Conservation (phyloP, 495 filamentous ascomycete species). For the Filosporella fistucella region DNA sequence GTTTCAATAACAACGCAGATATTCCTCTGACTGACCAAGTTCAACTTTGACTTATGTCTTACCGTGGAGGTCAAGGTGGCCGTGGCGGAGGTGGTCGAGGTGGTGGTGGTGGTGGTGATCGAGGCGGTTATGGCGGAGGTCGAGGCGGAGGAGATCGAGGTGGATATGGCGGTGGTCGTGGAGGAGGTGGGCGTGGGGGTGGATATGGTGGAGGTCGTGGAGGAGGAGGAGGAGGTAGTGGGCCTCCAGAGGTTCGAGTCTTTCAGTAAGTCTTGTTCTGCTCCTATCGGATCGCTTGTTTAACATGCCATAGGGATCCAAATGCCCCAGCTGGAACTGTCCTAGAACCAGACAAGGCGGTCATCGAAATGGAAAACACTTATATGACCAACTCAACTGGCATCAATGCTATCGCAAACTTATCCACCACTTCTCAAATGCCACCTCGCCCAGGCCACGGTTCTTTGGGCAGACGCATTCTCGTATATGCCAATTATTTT, state of each 20-base stretch:
- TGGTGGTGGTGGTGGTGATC: conserved; percentile 7
- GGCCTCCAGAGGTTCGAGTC: conserved; percentile 6
- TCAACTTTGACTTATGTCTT: too few species aligned
- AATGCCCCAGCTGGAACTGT: not conserved
- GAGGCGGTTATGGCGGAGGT: not conserved
- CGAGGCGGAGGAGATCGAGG: conserved; percentile 19
- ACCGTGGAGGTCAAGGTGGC: too few species aligned
- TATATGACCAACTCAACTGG: conserved; percentile 14
- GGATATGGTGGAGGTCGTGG: conserved; percentile 14
- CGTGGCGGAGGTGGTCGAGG: not conserved
- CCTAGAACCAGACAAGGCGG: not conserved
- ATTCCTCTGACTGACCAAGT: too few species aligned
- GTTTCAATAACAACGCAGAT: too few species aligned
- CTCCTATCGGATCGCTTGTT: not conserved
- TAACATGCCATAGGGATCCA: conserved; percentile 2
- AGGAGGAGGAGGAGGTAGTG: conserved; percentile 11
- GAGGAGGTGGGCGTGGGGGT: conserved; percentile 23
- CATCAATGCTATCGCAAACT: conserved; percentile 2
- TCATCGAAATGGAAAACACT: conserved; percentile 15
- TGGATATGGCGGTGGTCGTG: conserved; percentile 22
- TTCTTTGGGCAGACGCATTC: conserved; percentile 34
- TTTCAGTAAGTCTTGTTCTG: conserved; percentile 13
- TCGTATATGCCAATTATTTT: conserved; percentile 52
- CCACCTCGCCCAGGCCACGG: conserved; percentile 46
- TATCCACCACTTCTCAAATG: conserved; percentile 13